Conservation (phyloP, 306 rosid species). For the Crotalaria pallida region DNA sequence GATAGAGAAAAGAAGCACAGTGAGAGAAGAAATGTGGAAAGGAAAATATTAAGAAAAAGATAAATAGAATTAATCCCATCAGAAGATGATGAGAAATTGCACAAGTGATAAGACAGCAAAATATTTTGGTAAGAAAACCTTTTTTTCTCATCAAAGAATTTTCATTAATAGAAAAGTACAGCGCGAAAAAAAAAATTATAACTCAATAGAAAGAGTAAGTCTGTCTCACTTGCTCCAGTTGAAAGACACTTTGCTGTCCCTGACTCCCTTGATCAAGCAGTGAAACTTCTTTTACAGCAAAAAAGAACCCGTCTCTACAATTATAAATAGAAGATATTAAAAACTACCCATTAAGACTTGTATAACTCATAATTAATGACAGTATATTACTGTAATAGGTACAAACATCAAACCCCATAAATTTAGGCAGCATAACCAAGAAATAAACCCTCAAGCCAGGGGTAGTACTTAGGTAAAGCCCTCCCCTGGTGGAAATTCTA, state of each 20-base stretch:
- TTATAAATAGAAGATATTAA: constrained; percentile 5
- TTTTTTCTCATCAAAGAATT: not conserved
- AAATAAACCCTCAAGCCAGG: too few relatives aligned
- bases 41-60: not conserved
- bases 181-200: not conserved
- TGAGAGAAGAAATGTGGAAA: constrained; percentile 13
- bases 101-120: not conserved
- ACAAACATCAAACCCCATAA: constrained; percentile 3
- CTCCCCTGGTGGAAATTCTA: too few relatives aligned
- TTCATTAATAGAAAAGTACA: not conserved
- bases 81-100: not conserved
- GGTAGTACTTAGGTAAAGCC: too few relatives aligned
- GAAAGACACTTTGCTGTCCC: constrained; percentile 68
- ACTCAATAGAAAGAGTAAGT: constrained; percentile 17
- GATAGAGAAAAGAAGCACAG: constrained; percentile 12
- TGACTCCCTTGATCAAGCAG: constrained; percentile 78
- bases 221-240: constrained; percentile 70
- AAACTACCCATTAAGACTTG: not conserved
- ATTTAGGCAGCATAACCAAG: too few relatives aligned
- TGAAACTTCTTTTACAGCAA: constrained; percentile 88
- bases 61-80: not conserved
- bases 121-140: not conserved
- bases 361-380: not conserved
- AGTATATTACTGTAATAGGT: not conserved
- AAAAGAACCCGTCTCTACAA: constrained; percentile 58